A percentile compares a stretch with the other conserved stretches of the same genome.
Conservation (phyloP, 202 grass and related monocot genomes). For the Digitaria exilis region DNA sequence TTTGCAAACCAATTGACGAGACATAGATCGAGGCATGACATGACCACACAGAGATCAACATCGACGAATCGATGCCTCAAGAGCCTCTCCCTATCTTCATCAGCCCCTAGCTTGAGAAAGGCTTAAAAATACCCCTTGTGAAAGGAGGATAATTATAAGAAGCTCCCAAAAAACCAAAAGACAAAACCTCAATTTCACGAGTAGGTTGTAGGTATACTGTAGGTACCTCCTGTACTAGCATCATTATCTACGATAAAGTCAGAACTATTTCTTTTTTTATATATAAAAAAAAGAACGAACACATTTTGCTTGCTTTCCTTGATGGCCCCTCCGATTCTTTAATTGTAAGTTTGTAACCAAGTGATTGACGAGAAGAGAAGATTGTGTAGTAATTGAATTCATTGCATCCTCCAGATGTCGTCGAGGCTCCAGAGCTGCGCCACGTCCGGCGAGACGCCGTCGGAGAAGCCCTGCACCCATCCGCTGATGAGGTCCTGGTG, state of each 20-base stretch:
- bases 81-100: not conserved
- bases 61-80: too few relatives aligned
- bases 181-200: not conserved
- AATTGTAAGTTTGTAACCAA: too few relatives aligned
- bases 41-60: not conserved
- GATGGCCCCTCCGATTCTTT: too few relatives aligned
- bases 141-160: not conserved
- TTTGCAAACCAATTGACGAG: not conserved
- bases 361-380: too few relatives aligned
- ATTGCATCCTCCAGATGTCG: slow-evolving; percentile 60
- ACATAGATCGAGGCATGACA: too few relatives aligned
- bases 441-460: not conserved
- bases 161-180: not conserved
- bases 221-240: too few relatives aligned
- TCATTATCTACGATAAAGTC: not conserved
- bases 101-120: not conserved
- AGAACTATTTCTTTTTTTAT: not conserved
- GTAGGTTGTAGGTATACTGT: not conserved
- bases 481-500: slow-evolving; percentile 27
- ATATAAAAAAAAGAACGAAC: not conserved
- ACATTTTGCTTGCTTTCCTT: not conserved
- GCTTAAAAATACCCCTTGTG: not conserved
- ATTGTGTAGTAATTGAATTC: too few relatives aligned
- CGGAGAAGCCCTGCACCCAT: slow-evolving; percentile 55
- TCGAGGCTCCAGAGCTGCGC: slow-evolving; percentile 48